A percentile compares a stretch with the other conserved stretches of the same genome.
phyloP scores from a whole-genome alignment of 2,329 filamentous ascomycete genomes.

The Cercospora zeina region DNA sequence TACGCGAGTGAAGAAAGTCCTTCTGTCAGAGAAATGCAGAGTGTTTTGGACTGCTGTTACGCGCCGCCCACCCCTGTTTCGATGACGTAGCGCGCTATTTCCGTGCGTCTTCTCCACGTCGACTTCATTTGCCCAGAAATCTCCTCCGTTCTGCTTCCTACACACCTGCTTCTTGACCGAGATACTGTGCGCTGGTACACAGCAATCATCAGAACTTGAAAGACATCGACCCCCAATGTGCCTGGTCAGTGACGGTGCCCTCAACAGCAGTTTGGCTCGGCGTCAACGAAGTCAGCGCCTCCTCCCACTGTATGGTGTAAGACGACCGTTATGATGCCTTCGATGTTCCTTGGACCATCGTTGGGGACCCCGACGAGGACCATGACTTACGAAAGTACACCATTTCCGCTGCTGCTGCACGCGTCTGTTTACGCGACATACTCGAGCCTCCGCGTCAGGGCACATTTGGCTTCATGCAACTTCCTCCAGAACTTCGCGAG shows the following conservation, averaged over 20 bases:
- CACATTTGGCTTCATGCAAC: not conserved
- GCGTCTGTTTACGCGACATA: not conserved
- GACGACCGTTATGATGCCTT: not conserved
- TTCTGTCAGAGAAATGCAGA: not conserved
- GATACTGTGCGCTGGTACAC: too few species aligned
- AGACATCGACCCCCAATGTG: too few species aligned
- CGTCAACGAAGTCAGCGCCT: too few species aligned
- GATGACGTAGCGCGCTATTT: constrained; percentile 1
- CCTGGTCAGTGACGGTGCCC: too few species aligned
- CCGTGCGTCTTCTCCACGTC: not conserved
- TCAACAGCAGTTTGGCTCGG: too few species aligned
- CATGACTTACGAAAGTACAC: not conserved
- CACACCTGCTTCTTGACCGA: too few species aligned
- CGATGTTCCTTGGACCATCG: not conserved
- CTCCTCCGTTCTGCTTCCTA: not conserved
- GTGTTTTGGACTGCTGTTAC: not conserved
- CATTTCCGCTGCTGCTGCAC: not conserved
- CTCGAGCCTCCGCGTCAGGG: not conserved
- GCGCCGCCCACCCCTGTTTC: not conserved
- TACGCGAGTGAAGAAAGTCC: not conserved
- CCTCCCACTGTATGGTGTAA: too few species aligned
- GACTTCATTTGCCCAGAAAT: not conserved
- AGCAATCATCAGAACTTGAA: too few species aligned
- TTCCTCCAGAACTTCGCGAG: not conserved
- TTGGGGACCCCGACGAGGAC: not conserved